Conservation (phyloP, 164 flowering plant genomes). For the Kalanchoe fedtschenkoi region DNA sequence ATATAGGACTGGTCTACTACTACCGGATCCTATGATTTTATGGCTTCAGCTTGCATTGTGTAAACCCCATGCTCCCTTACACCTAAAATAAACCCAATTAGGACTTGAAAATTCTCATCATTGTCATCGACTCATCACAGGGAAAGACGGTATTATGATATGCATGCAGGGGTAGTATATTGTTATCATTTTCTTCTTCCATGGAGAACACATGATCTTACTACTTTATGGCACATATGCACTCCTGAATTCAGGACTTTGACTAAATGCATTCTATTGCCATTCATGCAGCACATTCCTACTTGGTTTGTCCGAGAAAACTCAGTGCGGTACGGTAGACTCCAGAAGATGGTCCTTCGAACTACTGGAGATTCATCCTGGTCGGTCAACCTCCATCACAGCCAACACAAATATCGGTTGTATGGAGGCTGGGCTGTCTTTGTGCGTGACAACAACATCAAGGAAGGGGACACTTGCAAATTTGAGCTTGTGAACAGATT, state of each 20-base stretch:
- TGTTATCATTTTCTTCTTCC: background rate
- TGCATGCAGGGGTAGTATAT: too few species aligned
- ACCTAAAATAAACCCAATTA: too few species aligned
- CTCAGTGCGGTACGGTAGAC: background rate
- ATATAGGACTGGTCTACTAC: too few species aligned
- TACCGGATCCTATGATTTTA: too few species aligned
- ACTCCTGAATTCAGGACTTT: background rate
- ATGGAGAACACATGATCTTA: background rate
- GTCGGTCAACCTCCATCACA: background rate
- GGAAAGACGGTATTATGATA: background rate
- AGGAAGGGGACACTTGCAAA: conserved; percentile 24
- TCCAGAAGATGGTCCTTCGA: background rate
- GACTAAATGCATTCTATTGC: background rate
- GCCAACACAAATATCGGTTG: background rate
- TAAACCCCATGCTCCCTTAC: too few species aligned
- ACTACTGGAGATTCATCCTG: background rate
- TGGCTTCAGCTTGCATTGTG: too few species aligned
- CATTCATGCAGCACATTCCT: background rate
- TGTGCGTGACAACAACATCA: conserved; percentile 19
- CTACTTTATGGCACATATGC: background rate
- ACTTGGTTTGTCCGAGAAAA: background rate
- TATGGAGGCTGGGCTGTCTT: conserved; percentile 28
- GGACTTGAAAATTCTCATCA: too few species aligned
- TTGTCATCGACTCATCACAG: too few species aligned
- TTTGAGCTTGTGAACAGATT: conserved; percentile 15